Percentiles rank a stretch among this genome's conserved stretches.
Evolutionary conservation across 148 eudicot species (phyloP).

Genomic region (Persicaria maculosa): DNA sequence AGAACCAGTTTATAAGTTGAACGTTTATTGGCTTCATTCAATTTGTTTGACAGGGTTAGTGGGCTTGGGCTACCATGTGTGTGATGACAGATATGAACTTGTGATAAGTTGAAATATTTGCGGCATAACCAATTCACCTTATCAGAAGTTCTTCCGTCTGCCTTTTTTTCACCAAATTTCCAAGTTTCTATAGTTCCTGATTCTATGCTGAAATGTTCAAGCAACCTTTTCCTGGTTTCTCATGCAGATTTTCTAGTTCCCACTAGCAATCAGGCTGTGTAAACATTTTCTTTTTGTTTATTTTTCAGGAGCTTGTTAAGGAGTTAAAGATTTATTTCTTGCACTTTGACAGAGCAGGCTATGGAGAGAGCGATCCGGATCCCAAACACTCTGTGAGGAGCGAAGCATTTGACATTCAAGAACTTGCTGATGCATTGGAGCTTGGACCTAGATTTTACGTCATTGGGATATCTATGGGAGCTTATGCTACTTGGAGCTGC

Average conservation of each 20-base stretch:
- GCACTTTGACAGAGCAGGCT: constrained; percentile 70
- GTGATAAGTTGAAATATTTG: no score
- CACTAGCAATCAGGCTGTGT: not conserved
- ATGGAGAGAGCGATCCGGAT: constrained; percentile 86
- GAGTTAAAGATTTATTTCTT: constrained; percentile 49
- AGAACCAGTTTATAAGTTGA: no score
- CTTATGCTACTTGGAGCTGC: constrained; percentile 57
- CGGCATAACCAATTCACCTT: no score
- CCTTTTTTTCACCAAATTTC: no score
- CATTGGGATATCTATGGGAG: constrained; percentile 74
- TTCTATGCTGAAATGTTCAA: no score
- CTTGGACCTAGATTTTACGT: constrained; percentile 65
- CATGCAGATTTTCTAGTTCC: not conserved
- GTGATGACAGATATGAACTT: no score
- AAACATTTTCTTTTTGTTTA: not conserved
- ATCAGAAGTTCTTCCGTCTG: no score
- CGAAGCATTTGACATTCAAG: constrained; percentile 69
- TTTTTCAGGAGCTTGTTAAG: constrained; percentile 45
- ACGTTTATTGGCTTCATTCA: no score
- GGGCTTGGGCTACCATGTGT: no score
- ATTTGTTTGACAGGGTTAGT: no score
- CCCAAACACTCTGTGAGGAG: constrained; percentile 60
- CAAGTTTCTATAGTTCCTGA: no score
- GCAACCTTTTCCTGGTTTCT: not conserved
- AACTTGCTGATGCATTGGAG: constrained; percentile 65